Evolutionary conservation across 371 early-diverging fungal species (phyloP), one percentile per base, ranked within the genome.

Genomic region (Fennellomyces sp.): DNA sequence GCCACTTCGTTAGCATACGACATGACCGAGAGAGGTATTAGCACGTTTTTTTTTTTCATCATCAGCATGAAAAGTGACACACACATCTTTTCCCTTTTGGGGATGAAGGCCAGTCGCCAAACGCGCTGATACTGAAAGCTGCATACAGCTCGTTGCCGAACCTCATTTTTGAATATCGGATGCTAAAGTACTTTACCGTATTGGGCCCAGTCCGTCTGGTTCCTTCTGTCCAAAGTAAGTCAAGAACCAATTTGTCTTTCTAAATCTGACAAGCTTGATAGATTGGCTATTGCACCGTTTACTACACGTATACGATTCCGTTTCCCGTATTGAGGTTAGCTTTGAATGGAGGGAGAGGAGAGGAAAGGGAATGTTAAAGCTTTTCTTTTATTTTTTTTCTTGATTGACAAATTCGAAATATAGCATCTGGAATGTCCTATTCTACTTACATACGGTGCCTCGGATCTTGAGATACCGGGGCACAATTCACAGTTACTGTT

Each of bases 121-220:
- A 74, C 26, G 56, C 72, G 3, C 56, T 80, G 58, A 74, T 80
- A 45, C 58, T 80, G 26, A 63, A 76, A 59, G 80, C 80, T 25
- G 72, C 76, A 4, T 80, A 76, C 41, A 74, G 73, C 50, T 76
- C 76, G 12, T 59, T 80, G 29, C 52, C 74, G 4, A 72, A 68
- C 17, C 56, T 80, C 1, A 56, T 80, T 7, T 80, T 80, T 65
- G 80, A 80, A 38, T 76, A 73, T 41, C 64, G 69, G 48, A 31
- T 76, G 3, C 23, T 76, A 23, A 58, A 68, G 19, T 63, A 47
- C 23, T 39, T 76, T 17, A 69, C 80, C 17, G 52, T 80, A n/a
- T 60, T 80, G 15, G 61, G 65, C 29, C 80, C 80, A 17, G 38
- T 80, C 2, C 68, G 63, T 11, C 51, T 38, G 2, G 26, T 74